phyloP scores from a whole-genome alignment of 1,284 basidiomycete genomes.

The Mycena sp. region DNA sequence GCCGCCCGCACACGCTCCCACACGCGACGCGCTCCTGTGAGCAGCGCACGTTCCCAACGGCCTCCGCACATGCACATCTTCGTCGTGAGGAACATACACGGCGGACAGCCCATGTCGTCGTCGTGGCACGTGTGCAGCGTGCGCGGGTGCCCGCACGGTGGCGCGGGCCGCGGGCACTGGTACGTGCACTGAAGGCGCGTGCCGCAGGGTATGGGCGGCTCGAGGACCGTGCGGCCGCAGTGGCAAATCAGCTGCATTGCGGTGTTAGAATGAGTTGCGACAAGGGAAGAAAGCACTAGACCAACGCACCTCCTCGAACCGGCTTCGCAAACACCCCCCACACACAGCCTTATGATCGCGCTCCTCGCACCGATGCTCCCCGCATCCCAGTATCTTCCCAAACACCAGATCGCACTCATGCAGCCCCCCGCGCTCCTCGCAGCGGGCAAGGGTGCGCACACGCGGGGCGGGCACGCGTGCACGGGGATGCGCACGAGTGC shows the following conservation, averaged over 20 bases:
- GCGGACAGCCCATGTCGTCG: conserved; percentile 72
- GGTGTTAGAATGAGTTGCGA: too few species aligned
- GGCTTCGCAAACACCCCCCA: too few species aligned
- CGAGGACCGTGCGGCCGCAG: conserved; percentile 70
- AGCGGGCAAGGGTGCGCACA: conserved; percentile 88
- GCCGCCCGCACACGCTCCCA: conserved; percentile 79
- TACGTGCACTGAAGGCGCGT: conserved; percentile 80
- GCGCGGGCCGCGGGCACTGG: too few species aligned
- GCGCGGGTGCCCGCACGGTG: too few species aligned
- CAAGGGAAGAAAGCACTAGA: too few species aligned
- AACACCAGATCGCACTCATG: conserved; percentile 87
- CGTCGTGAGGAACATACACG: conserved; percentile 81
- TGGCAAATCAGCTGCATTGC: conserved; percentile 81
- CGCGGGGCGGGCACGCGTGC: conserved; percentile 70
- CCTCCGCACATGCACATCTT: too few species aligned
- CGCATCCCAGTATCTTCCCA: conserved; percentile 78
- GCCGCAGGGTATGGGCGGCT: conserved; percentile 74
- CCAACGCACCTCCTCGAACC: too few species aligned
- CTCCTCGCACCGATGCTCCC: too few species aligned
- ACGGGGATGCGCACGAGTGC: conserved; percentile 85
- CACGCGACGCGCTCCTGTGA: conserved; percentile 88
- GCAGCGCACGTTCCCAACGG: too few species aligned
- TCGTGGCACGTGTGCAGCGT: conserved; percentile 86
- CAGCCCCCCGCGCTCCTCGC: conserved; percentile 69
- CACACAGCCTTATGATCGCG: too few species aligned